A percentile compares a stretch with the other conserved stretches of the same genome.
Evolutionary conservation across 352 stramenopile genomes (phyloP).

Genomic region (Globisporangium emineosum): DNA sequence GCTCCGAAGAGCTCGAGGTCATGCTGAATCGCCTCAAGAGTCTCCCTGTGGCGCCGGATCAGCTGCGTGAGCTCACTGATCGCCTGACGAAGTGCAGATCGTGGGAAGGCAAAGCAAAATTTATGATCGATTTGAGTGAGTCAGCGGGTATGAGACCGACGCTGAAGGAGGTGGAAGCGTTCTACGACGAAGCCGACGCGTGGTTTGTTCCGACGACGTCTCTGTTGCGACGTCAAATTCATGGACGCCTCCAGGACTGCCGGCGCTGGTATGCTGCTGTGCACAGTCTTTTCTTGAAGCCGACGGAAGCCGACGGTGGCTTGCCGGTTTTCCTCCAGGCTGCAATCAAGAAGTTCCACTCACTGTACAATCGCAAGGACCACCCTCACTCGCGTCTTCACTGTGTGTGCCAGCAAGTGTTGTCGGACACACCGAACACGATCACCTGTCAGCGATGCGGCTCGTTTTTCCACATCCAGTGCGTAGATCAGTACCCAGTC

Average conservation of each 20-base stretch:
- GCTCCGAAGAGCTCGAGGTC: slow-evolving; percentile 44
- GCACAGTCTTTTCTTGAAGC: slow-evolving; percentile 52
- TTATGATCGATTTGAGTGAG: slow-evolving; percentile 32
- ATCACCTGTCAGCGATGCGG: slow-evolving; percentile 51
- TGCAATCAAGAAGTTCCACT: slow-evolving; percentile 32
- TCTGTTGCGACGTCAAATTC: slow-evolving; percentile 57
- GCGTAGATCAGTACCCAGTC: slow-evolving; percentile 28
- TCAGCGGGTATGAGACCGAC: slow-evolving; percentile 26
- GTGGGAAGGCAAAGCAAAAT: slow-evolving; percentile 51
- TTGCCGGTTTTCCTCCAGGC: slow-evolving; percentile 45
- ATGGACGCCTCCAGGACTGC: slow-evolving; percentile 62
- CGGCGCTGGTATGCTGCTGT: slow-evolving; percentile 57
- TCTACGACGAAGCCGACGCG: slow-evolving; percentile 50
- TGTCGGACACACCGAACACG: slow-evolving; percentile 46
- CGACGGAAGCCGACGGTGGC: slow-evolving; percentile 30
- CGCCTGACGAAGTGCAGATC: slow-evolving; percentile 47
- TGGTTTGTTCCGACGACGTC: slow-evolving; percentile 63
- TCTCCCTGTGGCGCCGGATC: slow-evolving; percentile 38
- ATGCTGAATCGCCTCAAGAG: slow-evolving; percentile 31
- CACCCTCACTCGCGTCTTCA: slow-evolving; percentile 34
- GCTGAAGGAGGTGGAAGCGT: slow-evolving; percentile 45
- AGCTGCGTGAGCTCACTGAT: slow-evolving; percentile 41
- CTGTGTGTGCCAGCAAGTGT: slow-evolving; percentile 72
- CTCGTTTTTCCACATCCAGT: slow-evolving; percentile 56
- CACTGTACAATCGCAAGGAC: slow-evolving; percentile 11